Base-by-base conservation (phyloP, 2,329 filamentous ascomycete species). In the Lachnellula cervina region DNA sequence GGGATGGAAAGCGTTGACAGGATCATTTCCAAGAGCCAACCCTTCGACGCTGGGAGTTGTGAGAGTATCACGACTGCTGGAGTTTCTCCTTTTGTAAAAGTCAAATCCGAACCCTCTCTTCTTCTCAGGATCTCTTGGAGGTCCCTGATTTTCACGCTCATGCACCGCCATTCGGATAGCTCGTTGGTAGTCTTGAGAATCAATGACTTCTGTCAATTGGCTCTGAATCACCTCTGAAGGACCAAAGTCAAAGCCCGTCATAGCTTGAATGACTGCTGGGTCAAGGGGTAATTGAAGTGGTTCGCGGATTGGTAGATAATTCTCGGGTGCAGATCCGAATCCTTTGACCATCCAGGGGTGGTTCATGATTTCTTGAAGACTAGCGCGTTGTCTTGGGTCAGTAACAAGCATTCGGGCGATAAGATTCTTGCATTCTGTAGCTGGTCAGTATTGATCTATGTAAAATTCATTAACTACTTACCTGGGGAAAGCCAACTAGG, bases 201-300 rank as follows among this genome's bases (percentile, higher is more conserved):
- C 89, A 58, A 99, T 82, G n/a, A 92, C 82, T 60, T 88, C 89
- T 9, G 85, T 89, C 44, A 99, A 80, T 69, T 97, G 90, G 2
- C 83, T 76, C 55, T 83, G 86, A 68, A 99, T 97, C 55, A 83
- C 82, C 52, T 97, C 91, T 1, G 90, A 81, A 0, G 90, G 81
- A 0, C 94, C 94, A 74, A 97, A 99, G 71, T 97, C 96, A 71
- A 99, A 99, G 2, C 94, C 94, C 23, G 91, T 95, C 94, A 99
- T 99, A 64, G 89, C 92, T 49, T 90, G 83, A 55, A 99, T 83
- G 4, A 97, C 87, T 44, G 89, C 86, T 1, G 81, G 77, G 68
- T 97, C 93, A 9, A 99, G 76, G 5, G 93, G 92, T 14, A 95
- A 76, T 38, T 88, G 82, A n/a, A 97, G 72, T 2, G 94, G 90